Conservation (phyloP, 176 grass and related monocot species). For the Hordeum vulgare region DNA sequence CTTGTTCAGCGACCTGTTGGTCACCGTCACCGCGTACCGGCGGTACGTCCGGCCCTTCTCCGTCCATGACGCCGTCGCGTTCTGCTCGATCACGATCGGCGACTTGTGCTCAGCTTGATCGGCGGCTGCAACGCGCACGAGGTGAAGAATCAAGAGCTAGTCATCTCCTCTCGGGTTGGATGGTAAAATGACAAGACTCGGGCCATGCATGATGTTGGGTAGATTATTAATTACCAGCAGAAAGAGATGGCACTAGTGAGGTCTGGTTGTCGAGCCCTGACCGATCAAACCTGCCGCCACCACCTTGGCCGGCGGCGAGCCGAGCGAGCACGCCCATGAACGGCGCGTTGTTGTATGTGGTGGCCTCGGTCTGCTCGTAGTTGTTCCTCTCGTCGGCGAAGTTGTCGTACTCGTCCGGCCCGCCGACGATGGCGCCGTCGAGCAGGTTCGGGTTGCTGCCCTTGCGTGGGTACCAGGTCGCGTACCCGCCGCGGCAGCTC, state of each 20-base stretch:
- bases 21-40: slow-evolving; percentile 56
- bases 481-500: slow-evolving; percentile 57
- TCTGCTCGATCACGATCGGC: slow-evolving; percentile 41
- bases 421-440: slow-evolving; percentile 73
- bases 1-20: slow-evolving; percentile 61
- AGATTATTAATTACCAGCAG: slow-evolving; percentile 45
- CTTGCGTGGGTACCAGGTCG: slow-evolving; percentile 44
- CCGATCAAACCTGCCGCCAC: slow-evolving; percentile 12
- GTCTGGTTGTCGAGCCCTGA: slow-evolving; percentile 39
- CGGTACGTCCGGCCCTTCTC: slow-evolving; percentile 38
- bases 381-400: slow-evolving; percentile 81
- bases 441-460: slow-evolving; percentile 73
- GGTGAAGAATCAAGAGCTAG: not conserved
- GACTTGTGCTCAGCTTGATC: not conserved
- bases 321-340: slow-evolving; percentile 71
- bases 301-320: slow-evolving; percentile 37
- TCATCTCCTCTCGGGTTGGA: not conserved
- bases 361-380: slow-evolving; percentile 82
- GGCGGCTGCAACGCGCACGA: slow-evolving; percentile 17
- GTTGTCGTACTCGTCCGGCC: slow-evolving; percentile 54
- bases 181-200: not conserved
- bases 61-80: slow-evolving; percentile 55
- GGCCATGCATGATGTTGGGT: not conserved
- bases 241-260: slow-evolving; percentile 14
- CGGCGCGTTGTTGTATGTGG: slow-evolving; percentile 92